These are phyloP conservation scores for Xerocomus nothofagi DNA, from an alignment of 1,284 basidiomycete species.

Conservation along the genomic window DNA sequence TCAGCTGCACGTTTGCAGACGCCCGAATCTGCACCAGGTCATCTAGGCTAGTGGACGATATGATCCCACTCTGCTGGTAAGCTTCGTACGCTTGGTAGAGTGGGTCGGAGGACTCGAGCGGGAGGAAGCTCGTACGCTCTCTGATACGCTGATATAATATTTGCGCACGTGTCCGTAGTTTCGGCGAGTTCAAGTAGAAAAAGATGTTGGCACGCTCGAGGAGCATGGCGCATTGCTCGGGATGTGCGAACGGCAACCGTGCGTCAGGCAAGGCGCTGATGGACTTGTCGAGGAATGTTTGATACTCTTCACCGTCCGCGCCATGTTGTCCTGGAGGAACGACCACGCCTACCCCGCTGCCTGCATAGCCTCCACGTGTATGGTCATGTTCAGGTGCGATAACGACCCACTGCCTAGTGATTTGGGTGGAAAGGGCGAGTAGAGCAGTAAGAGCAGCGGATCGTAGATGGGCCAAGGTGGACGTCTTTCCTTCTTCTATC, in stretches of 20 bases:
- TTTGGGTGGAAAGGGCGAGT: neutral
- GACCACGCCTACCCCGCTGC: neutral
- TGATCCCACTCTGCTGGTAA: neutral
- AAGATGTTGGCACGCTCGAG: neutral
- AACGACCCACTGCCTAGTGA: neutral
- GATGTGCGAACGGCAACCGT: neutral
- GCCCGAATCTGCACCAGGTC: neutral
- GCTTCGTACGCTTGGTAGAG: neutral
- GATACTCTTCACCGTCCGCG: neutral
- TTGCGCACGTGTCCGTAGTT: neutral
- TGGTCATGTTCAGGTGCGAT: neutral
- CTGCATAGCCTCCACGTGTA: neutral
- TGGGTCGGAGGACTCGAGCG: neutral
- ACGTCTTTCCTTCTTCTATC: neutral
- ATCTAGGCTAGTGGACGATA: neutral
- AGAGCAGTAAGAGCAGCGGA: neutral
- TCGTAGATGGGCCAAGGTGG: neutral
- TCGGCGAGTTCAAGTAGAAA: neutral
- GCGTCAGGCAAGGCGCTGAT: neutral
- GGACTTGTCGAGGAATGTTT: neutral
- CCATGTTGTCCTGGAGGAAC: neutral
- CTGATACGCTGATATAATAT: neutral
- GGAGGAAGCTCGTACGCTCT: neutral
- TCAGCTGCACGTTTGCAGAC: neutral
- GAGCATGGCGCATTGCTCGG: neutral